phyloP scores from a whole-genome alignment of 805 yeast species.

The Candida krabiensis region DNA sequence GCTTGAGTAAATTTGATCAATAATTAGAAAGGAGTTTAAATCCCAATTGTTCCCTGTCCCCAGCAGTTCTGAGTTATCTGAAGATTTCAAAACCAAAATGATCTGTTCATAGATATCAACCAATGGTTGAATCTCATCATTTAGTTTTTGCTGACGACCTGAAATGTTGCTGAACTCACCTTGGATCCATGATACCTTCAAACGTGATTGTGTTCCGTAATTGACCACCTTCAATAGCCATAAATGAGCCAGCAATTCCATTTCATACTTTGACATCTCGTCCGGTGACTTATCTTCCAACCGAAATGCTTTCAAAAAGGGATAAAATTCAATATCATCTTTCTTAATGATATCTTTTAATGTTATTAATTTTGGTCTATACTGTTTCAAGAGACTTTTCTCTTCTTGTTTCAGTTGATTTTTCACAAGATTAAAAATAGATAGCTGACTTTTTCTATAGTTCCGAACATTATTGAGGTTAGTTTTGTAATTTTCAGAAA shows the following conservation, averaged over 20 bases:
- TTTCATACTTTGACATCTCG: constrained; percentile 16
- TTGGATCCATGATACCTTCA: constrained; percentile 15
- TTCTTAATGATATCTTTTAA: constrained; percentile 25
- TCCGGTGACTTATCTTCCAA: constrained; percentile 5
- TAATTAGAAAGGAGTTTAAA: constrained; percentile 14
- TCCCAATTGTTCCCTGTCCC: constrained; percentile 18
- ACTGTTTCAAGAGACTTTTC: constrained; percentile 37
- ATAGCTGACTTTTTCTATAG: constrained; percentile 43
- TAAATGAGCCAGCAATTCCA: constrained; percentile 21
- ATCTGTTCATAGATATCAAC: constrained; percentile 4
- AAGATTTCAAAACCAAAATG: constrained; percentile 1
- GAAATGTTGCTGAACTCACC: constrained; percentile 11
- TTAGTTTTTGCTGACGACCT: not conserved
- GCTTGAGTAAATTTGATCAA: constrained; percentile 12
- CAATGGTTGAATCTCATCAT: constrained; percentile 1
- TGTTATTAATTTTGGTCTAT: constrained; percentile 26
- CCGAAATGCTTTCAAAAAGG: constrained; percentile 10
- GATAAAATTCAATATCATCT: constrained; percentile 13
- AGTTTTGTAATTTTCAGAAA: not conserved
- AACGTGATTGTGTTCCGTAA: not conserved
- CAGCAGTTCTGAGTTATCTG: constrained; percentile 1
- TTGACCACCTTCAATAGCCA: constrained; percentile 23
- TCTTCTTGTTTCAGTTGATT: constrained; percentile 42
- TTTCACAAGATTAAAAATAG: constrained; percentile 38
- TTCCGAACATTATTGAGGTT: constrained; percentile 28